phyloP scores from a whole-genome alignment of 768 basidiomycete genomes.

The Amanita exitialis region DNA sequence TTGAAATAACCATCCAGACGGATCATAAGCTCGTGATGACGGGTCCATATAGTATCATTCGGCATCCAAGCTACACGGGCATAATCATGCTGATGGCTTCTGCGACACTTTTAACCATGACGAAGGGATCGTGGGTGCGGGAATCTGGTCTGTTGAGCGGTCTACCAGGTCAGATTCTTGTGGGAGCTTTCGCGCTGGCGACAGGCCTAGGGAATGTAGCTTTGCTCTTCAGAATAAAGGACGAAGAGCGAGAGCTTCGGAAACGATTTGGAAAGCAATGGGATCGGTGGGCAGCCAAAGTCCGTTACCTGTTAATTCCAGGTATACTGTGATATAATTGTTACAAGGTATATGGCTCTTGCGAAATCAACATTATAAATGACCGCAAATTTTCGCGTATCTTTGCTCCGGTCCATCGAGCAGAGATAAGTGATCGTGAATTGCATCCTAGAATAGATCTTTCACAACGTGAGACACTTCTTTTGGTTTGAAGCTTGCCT shows the following conservation, averaged over 20 bases:
- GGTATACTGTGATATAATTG: constrained; percentile 10
- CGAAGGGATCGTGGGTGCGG: constrained; percentile 31
- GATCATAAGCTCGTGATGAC: constrained; percentile 18
- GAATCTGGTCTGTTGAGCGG: constrained; percentile 30
- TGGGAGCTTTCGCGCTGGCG: constrained; percentile 12
- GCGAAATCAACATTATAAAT: no score
- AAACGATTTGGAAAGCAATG: constrained; percentile 31
- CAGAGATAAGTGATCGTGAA: no score
- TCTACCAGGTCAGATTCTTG: constrained; percentile 19
- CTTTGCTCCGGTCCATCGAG: no score
- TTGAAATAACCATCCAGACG: constrained; percentile 21
- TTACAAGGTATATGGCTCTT: no score
- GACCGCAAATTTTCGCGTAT: no score
- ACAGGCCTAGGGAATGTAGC: no score
- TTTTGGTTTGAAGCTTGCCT: no score
- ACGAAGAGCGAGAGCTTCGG: constrained; percentile 34
- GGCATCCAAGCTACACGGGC: constrained; percentile 23
- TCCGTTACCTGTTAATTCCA: constrained; percentile 39
- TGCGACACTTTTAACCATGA: constrained; percentile 22
- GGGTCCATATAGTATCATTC: constrained; percentile 22
- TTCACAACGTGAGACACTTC: no score
- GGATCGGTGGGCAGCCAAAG: constrained; percentile 31
- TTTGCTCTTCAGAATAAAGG: constrained; percentile 7
- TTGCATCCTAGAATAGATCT: no score
- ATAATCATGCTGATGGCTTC: constrained; percentile 16